These are phyloP conservation scores for Botrytis aclada DNA, from an alignment of 2,329 filamentous ascomycete genomes.

Conservation along the genomic window DNA sequence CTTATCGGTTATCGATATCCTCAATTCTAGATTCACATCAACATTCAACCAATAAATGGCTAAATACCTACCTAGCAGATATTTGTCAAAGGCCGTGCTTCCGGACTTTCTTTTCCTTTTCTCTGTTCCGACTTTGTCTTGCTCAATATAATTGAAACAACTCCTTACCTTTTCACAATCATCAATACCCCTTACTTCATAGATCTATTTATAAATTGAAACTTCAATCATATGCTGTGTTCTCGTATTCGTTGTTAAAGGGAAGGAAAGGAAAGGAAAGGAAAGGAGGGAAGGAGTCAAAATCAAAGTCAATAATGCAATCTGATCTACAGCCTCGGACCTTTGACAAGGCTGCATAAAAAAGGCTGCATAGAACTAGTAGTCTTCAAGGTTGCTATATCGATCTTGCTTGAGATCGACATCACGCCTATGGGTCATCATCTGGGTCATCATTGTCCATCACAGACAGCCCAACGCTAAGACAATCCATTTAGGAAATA, in stretches of 20 bases:
- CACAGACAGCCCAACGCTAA: background rate
- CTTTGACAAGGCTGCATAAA: constrained; percentile 6
- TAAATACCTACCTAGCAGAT: background rate
- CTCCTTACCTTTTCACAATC: constrained; percentile 5
- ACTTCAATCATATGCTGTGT: background rate
- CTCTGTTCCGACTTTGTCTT: background rate
- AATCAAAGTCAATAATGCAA: background rate
- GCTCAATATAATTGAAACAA: constrained; percentile 12
- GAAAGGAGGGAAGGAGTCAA: background rate
- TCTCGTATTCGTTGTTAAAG: background rate
- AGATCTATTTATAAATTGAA: background rate
- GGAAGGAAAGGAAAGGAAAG: too few relatives aligned
- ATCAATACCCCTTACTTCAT: background rate
- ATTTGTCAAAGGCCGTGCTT: background rate
- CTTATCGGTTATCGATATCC: constrained; percentile 16
- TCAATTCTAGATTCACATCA: background rate
- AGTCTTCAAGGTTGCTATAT: background rate
- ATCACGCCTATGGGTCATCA: background rate
- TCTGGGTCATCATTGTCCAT: background rate
- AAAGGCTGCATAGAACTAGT: constrained; percentile 11
- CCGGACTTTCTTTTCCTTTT: background rate
- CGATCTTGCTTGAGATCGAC: background rate
- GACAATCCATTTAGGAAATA: background rate
- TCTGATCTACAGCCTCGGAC: background rate
- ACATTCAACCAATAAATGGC: background rate